These are phyloP conservation scores for thale cress (Arabidopsis thaliana) DNA, from an alignment of 345 rosid species.

Conservation along the genomic window DNA sequence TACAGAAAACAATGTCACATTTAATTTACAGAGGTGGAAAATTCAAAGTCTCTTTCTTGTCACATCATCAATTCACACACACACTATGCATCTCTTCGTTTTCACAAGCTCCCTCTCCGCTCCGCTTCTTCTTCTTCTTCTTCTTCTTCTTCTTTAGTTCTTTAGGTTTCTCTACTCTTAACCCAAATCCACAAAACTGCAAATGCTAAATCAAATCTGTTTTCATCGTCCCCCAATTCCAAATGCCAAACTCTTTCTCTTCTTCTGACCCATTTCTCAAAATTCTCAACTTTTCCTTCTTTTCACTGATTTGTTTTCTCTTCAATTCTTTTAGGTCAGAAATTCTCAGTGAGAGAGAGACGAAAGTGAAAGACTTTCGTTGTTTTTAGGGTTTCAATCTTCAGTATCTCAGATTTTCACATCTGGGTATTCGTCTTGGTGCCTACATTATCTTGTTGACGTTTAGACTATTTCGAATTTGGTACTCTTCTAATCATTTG, in stretches of 20 bases:
- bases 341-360: background rate
- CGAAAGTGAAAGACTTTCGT: conserved; percentile 23
- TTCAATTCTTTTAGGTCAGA: background rate
- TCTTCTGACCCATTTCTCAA: conserved; percentile 27
- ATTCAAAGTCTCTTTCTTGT: conserved; percentile 31
- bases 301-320: conserved; percentile 9
- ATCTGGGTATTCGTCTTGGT: conserved; percentile 7
- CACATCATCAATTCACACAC: conserved; percentile 49
- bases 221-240: conserved; percentile 4
- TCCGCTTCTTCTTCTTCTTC: conserved; percentile 7
- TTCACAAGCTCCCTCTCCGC: conserved; percentile 31
- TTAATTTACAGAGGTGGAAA: conserved; percentile 41
- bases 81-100: conserved; percentile 35
- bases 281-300: conserved; percentile 14
- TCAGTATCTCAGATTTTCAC: conserved; percentile 8
- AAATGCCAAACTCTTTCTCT: background rate
- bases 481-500: conserved; percentile 29
- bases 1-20: conserved; percentile 38
- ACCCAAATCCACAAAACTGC: conserved; percentile 14
- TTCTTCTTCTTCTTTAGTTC: background rate
- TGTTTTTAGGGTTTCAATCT: conserved; percentile 33
- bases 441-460: conserved; percentile 13
- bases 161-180: conserved; percentile 19
- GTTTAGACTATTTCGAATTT: conserved; percentile 6
- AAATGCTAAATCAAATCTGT: background rate